These are phyloP conservation scores for Lepidium sativum DNA, from an alignment of 345 rosid species.

Conservation along the genomic window DNA sequence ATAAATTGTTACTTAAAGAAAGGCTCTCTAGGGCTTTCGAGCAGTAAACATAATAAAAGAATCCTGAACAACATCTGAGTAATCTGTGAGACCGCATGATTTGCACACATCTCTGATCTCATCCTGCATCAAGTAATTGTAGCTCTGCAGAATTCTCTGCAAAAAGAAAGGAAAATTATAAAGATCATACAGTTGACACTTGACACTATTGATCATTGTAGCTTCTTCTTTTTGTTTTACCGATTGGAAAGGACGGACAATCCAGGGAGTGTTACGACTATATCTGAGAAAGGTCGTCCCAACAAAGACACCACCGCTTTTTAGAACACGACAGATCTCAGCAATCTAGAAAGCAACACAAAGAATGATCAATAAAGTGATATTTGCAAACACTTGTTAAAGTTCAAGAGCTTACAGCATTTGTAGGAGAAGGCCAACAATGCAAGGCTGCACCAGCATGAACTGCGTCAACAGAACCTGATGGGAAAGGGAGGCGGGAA, in stretches of 20 bases:
- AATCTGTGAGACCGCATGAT: conserved; percentile 78
- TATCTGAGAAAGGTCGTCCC: conserved; percentile 83
- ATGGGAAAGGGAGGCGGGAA: conserved; percentile 76
- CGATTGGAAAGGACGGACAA: conserved; percentile 47
- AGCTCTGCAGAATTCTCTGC: conserved; percentile 48
- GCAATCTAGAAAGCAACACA: conserved; percentile 41
- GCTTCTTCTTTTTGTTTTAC: conserved; percentile 27
- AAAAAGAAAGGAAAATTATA: background rate
- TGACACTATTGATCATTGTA: background rate
- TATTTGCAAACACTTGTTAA: background rate
- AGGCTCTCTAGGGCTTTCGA: conserved; percentile 56
- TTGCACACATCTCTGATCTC: conserved; percentile 79
- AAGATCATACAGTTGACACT: too few relatives aligned
- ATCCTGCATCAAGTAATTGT: conserved; percentile 53
- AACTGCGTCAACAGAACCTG: conserved; percentile 77
- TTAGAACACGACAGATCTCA: conserved; percentile 71
- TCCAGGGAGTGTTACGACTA: conserved; percentile 48
- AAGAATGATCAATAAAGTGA: background rate
- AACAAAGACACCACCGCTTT: conserved; percentile 85
- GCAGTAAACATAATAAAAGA: conserved; percentile 88
- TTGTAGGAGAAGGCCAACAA: conserved; percentile 96
- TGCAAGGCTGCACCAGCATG: conserved; percentile 97
- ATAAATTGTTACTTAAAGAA: background rate
- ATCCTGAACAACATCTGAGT: conserved; percentile 44
- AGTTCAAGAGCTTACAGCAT: conserved; percentile 49